Conservation (phyloP, 495 filamentous ascomycete species). For the Xylaria palmicola region DNA sequence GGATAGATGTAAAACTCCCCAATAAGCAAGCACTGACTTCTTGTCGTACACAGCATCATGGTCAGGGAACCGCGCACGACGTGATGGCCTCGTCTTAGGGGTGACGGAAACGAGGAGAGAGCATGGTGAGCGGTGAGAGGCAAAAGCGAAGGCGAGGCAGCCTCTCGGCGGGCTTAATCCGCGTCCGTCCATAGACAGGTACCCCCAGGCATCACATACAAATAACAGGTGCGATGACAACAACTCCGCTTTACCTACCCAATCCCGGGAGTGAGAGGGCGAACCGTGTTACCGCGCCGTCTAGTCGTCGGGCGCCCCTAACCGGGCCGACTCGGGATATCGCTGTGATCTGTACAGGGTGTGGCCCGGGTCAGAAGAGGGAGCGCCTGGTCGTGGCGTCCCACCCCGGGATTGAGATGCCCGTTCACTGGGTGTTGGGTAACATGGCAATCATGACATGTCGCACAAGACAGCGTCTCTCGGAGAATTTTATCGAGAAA, state of each 20-base stretch:
- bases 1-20: neutral
- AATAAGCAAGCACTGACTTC: neutral
- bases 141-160: too few relatives aligned
- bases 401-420: neutral
- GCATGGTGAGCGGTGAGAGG: too few relatives aligned
- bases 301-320: neutral
- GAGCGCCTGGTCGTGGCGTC: too few relatives aligned
- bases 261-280: neutral
- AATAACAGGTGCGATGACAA: too few relatives aligned
- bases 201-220: too few relatives aligned
- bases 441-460: neutral
- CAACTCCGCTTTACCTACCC: too few relatives aligned
- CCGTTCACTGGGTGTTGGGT: neutral
- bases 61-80: conserved; percentile 2
- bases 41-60: neutral
- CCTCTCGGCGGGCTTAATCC: too few relatives aligned
- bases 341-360: neutral
- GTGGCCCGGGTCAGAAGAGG: too few relatives aligned
- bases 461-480: neutral
- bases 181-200: too few relatives aligned
- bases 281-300: neutral
- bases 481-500: neutral
- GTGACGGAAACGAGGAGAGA: too few relatives aligned
- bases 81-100: too few relatives aligned
- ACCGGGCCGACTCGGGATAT: neutral